Percentiles rank a stretch among this genome's conserved stretches.
These are phyloP conservation scores for Suhomyces yuchorum DNA, from an alignment of 1,139 yeast genomes.

Conservation along the genomic window DNA sequence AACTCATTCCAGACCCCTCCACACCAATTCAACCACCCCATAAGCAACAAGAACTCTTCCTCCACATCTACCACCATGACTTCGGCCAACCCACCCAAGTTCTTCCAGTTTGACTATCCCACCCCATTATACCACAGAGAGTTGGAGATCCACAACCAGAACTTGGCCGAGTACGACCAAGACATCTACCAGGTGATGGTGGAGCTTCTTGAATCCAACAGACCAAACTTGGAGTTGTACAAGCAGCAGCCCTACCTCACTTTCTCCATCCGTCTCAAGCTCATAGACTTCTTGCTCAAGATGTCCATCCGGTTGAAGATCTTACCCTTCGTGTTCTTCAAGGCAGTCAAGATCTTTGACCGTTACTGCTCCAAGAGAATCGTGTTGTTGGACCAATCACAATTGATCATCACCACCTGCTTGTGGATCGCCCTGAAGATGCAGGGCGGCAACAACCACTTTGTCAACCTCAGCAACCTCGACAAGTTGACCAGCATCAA, in stretches of 20 bases:
- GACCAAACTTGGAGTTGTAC: slow-evolving; percentile 57
- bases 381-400: slow-evolving; percentile 62
- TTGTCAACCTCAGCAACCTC: slow-evolving; percentile 49
- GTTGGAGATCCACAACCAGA: slow-evolving; percentile 46
- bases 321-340: slow-evolving; percentile 59
- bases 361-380: slow-evolving; percentile 67
- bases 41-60: slow-evolving; percentile 1
- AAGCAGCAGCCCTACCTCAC: slow-evolving; percentile 67
- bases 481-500: slow-evolving; percentile 33
- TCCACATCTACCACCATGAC: background rate
- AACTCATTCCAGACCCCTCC: slow-evolving; percentile 14
- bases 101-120: slow-evolving; percentile 49
- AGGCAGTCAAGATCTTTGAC: slow-evolving; percentile 61
- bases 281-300: slow-evolving; percentile 60
- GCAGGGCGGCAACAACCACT: slow-evolving; percentile 72
- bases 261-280: slow-evolving; percentile 48
- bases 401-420: slow-evolving; percentile 65
- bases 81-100: slow-evolving; percentile 13
- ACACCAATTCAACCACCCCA: slow-evolving; percentile 9
- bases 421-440: slow-evolving; percentile 66
- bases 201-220: slow-evolving; percentile 30
- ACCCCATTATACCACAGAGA: slow-evolving; percentile 52
- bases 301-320: slow-evolving; percentile 61
- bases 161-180: slow-evolving; percentile 53
- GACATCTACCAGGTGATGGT: slow-evolving; percentile 51